Evolutionary conservation across 2,329 filamentous ascomycete genomes (phyloP).

Genomic region (Sporothrix variecibatus): DNA sequence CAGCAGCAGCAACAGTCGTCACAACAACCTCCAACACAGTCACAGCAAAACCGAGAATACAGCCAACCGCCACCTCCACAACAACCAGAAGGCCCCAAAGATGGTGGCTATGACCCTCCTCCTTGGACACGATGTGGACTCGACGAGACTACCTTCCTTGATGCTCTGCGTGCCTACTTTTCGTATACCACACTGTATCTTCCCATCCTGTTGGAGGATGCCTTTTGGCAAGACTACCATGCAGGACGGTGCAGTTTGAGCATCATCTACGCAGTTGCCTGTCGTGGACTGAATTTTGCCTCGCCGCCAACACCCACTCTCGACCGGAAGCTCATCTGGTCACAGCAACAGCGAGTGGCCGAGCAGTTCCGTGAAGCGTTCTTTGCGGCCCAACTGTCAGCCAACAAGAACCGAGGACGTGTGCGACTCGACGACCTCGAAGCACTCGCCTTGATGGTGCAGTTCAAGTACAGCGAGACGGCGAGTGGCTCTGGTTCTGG

Average conservation of each 20-base stretch:
- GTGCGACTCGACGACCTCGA: constrained; percentile 31
- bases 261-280: constrained; percentile 34
- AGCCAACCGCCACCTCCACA: neutral
- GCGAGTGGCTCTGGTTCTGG: neutral
- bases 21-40: neutral
- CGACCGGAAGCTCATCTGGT: constrained; percentile 31
- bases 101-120: constrained; percentile 25
- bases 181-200: constrained; percentile 31
- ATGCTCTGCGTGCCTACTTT: constrained; percentile 34
- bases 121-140: constrained; percentile 24
- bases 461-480: constrained; percentile 27
- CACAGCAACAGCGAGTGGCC: constrained; percentile 32
- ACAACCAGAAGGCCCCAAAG: neutral
- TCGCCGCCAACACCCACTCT: neutral
- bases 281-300: constrained; percentile 34
- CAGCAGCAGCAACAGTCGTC: neutral
- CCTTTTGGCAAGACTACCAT: constrained; percentile 35
- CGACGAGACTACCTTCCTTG: constrained; percentile 22
- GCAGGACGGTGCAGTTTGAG: constrained; percentile 30
- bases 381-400: constrained; percentile 28
- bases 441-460: constrained; percentile 32
- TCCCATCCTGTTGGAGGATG: constrained; percentile 33
- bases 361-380: constrained; percentile 32
- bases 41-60: neutral
- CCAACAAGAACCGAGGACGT: constrained; percentile 6